Evolutionary conservation across 805 yeast species (phyloP).

Genomic region (Wickerhamiella sergipiensis): DNA sequence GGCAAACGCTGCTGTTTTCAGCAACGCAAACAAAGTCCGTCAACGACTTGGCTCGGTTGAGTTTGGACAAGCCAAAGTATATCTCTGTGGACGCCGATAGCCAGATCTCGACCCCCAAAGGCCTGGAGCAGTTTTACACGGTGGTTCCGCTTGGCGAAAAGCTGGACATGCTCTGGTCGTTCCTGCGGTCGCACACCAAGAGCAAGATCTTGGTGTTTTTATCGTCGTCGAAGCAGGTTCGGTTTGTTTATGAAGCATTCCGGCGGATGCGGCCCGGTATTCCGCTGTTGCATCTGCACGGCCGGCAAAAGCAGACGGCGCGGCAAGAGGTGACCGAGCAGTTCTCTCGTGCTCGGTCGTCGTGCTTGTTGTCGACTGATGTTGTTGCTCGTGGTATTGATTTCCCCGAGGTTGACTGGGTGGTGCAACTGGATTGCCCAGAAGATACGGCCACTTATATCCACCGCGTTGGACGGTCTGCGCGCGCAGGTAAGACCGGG

Average conservation of each 20-base stretch:
- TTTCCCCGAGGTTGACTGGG: conserved; percentile 91
- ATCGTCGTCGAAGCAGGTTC: conserved; percentile 82
- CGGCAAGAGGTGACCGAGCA: conserved; percentile 69
- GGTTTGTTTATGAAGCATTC: conserved; percentile 76
- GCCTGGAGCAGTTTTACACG: conserved; percentile 72
- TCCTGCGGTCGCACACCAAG: conserved; percentile 70
- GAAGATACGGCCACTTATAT: conserved; percentile 82
- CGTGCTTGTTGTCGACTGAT: conserved; percentile 80
- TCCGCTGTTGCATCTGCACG: conserved; percentile 71
- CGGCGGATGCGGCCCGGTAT: conserved; percentile 86
- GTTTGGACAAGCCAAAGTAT: conserved; percentile 50
- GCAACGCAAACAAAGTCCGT: conserved; percentile 84
- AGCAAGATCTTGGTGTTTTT: conserved; percentile 69
- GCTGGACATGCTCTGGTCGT: conserved; percentile 73
- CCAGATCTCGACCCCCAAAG: conserved; percentile 54
- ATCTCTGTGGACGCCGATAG: conserved; percentile 34
- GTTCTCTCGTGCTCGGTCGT: conserved; percentile 64
- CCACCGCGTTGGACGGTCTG: conserved; percentile 83
- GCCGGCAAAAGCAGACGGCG: conserved; percentile 82
- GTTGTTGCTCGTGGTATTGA: conserved; percentile 87
- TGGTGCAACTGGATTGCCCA: conserved; percentile 82
- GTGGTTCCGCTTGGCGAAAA: conserved; percentile 64
- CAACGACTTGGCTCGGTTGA: conserved; percentile 67
- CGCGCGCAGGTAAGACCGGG: conserved; percentile 76
- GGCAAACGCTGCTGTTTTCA: conserved; percentile 75